A percentile compares a stretch with the other conserved stretches of the same genome.
Conservation (phyloP, 2,329 filamentous ascomycete genomes). For the Pseudocercospora musae region DNA sequence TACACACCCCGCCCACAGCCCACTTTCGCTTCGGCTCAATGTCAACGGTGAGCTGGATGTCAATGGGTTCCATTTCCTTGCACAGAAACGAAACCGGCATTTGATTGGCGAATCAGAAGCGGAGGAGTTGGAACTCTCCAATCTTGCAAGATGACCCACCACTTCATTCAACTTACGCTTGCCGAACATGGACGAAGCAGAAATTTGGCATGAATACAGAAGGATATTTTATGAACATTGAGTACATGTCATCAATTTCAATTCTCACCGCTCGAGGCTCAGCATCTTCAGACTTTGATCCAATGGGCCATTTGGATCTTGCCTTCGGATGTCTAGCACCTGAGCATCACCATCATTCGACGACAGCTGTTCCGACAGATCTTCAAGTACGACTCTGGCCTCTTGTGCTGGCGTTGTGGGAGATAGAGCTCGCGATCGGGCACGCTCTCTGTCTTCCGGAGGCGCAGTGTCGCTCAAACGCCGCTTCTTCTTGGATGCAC, state of each 20-base stretch:
- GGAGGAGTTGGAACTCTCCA: background rate
- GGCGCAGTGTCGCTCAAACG: background rate
- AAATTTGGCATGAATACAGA: background rate
- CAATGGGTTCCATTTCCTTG: background rate
- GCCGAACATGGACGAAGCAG: background rate
- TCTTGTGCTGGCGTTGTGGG: background rate
- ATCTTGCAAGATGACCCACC: background rate
- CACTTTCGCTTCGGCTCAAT: constrained; percentile 2
- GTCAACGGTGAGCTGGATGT: background rate
- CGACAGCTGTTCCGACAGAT: background rate
- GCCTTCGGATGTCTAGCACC: background rate
- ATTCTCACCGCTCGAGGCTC: background rate
- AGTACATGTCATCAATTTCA: background rate
- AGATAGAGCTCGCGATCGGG: background rate
- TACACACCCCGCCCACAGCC: background rate
- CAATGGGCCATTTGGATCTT: background rate
- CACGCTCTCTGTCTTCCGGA: background rate
- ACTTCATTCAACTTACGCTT: too few species aligned
- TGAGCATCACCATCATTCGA: background rate
- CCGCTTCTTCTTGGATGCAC: background rate
- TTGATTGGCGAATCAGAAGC: background rate
- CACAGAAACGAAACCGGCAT: background rate
- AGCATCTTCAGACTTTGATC: background rate
- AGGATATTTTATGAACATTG: background rate
- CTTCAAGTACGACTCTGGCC: background rate